Conservation (phyloP, 2,329 filamentous ascomycete genomes). For the Fusarium pseudocircinatum region DNA sequence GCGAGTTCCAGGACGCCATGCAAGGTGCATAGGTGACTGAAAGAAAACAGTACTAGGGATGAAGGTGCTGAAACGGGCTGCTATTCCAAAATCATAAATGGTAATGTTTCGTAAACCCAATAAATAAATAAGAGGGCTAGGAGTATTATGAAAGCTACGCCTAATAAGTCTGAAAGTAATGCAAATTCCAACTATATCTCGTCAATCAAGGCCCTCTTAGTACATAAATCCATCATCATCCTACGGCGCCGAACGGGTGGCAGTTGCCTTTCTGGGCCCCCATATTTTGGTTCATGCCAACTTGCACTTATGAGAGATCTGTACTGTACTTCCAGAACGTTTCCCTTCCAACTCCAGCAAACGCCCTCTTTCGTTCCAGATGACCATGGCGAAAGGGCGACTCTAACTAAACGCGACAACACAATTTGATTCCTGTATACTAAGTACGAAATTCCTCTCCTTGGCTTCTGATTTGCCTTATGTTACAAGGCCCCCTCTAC, state of each 20-base stretch:
- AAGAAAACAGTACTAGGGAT: not conserved
- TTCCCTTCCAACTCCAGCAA: slow-evolving; percentile 36
- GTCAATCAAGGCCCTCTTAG: not conserved
- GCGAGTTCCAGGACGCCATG: slow-evolving; percentile 1
- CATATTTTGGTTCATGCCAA: slow-evolving; percentile 43
- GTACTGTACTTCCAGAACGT: slow-evolving; percentile 40
- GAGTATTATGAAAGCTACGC: no score
- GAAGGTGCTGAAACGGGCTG: not conserved
- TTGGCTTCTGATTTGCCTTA: not conserved
- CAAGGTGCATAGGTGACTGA: not conserved
- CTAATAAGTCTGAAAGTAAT: not conserved
- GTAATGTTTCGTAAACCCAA: not conserved
- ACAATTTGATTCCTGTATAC: slow-evolving; percentile 40
- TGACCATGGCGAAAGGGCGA: slow-evolving; percentile 36
- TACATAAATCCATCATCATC: slow-evolving; percentile 10
- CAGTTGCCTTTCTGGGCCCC: slow-evolving; percentile 30
- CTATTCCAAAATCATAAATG: no score
- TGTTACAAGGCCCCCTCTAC: slow-evolving; percentile 4
- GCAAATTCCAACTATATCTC: not conserved
- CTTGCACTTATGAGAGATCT: slow-evolving; percentile 44
- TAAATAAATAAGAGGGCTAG: not conserved
- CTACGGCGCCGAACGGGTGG: slow-evolving; percentile 17
- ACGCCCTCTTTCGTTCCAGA: slow-evolving; percentile 21
- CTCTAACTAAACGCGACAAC: slow-evolving; percentile 23
- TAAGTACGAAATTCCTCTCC: slow-evolving; percentile 34